A percentile compares a stretch with the other conserved stretches of the same genome.
Conservation (phyloP, 2,329 filamentous ascomycete genomes). For the Ascomycota sp. region DNA sequence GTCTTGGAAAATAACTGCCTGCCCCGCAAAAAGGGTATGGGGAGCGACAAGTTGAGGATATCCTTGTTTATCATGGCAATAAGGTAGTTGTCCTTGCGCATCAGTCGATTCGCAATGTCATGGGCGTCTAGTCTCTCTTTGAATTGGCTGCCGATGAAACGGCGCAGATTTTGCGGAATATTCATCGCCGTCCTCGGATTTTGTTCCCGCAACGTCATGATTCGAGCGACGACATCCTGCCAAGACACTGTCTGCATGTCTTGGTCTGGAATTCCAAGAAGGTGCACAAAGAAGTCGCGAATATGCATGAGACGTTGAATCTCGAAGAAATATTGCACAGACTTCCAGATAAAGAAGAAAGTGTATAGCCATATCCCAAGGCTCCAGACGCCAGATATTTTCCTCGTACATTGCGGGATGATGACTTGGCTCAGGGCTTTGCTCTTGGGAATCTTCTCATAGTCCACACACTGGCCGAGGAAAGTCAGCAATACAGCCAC, state of each 20-base stretch:
- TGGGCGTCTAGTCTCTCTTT: slow-evolving; percentile 90
- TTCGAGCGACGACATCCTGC: slow-evolving; percentile 68
- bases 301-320: slow-evolving; percentile 51
- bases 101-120: slow-evolving; percentile 87
- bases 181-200: slow-evolving; percentile 57
- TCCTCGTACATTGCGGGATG: slow-evolving; percentile 51
- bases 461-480: slow-evolving; percentile 68
- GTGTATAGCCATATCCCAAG: slow-evolving; percentile 63
- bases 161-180: slow-evolving; percentile 26
- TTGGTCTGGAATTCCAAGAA: slow-evolving; percentile 57
- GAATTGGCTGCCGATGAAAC: slow-evolving; percentile 57
- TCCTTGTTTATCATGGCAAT: slow-evolving; percentile 97
- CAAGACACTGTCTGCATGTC: slow-evolving; percentile 90
- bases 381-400: slow-evolving; percentile 57
- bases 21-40: slow-evolving; percentile 59
- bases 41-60: slow-evolving; percentile 65
- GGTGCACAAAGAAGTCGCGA: slow-evolving; percentile 64
- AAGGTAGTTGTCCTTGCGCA: slow-evolving; percentile 91
- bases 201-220: slow-evolving; percentile 65
- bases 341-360: slow-evolving; percentile 66
- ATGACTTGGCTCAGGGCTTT: slow-evolving; percentile 28
- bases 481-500: slow-evolving; percentile 66
- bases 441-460: slow-evolving; percentile 47
- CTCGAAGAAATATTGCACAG: slow-evolving; percentile 51
- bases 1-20: slow-evolving; percentile 73